Base-by-base conservation (phyloP, 257 asterid genomes). In the Rhazya stricta region DNA sequence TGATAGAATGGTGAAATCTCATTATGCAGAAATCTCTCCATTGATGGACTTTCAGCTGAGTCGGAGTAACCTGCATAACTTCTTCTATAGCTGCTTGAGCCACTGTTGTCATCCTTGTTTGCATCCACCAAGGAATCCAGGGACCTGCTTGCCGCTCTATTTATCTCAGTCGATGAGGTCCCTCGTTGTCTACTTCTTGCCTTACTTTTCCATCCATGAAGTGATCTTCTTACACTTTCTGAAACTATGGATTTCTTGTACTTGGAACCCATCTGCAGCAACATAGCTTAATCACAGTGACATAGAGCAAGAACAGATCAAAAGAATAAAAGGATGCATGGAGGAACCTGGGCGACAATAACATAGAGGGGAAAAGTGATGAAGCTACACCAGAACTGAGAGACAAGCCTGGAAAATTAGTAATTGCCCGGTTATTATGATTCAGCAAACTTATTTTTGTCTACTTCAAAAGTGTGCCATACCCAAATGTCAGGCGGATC, bases 301-400 rank as follows among this genome's bases (percentile, higher is more conserved):
- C 45, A 67, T 16, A 53, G 42, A 21, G 70, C 51, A 25, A 48
- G 46, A 27, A 19, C 30, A 11, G 54, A 13, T 74, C 11, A 42
- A 36, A 42, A 6, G 42, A 9, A 18, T 21, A 71, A 43, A 45
- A 53, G 9, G 46, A 6, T 25, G 11, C 36, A 30, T 51, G 48
- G n/a, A 67, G 67, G 84, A 77, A 90, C 98, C 96, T 93, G 98
- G 76, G 97, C 87, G 51, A 94, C 86, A 57, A 91, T 90, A 65
- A 94, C 88, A 58, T 94, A 94, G 76, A 91, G 97, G 3, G 98
- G 97, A 79, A 94, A 94, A 19, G 98, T 94, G 91, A 94, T 88
- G 76, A 94, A 94, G 86, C 98, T 94, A 83, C 98, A 94, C 97
- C 98, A 94, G 76, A 85, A 84, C 91, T 94, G 98, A 73, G 98